These are phyloP conservation scores for Aspergillus sp. DNA, from an alignment of 2,329 filamentous ascomycete genomes.

Conservation along the genomic window DNA sequence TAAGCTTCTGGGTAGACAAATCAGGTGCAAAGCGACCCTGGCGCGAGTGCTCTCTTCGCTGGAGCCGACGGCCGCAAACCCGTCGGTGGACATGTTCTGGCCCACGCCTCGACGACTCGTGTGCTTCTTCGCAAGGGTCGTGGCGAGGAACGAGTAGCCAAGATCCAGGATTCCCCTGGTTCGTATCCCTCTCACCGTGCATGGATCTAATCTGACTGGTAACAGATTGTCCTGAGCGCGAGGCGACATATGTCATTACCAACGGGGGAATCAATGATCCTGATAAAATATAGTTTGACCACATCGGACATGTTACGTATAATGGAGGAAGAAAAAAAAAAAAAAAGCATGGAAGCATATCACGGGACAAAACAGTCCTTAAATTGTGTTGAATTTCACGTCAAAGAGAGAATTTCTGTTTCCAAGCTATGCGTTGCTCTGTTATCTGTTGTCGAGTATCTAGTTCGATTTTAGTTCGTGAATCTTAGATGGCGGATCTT, in stretches of 20 bases:
- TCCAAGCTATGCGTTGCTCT: background rate
- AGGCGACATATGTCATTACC: conserved; percentile 70
- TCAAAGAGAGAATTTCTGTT: background rate
- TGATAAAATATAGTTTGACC: conserved; percentile 54
- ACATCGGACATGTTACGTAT: background rate
- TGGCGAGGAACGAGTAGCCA: conserved; percentile 68
- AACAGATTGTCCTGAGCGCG: conserved; percentile 65
- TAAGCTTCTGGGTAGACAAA: conserved; percentile 53
- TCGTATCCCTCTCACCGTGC: conserved; percentile 12
- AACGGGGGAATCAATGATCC: conserved; percentile 68
- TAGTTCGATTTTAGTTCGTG: background rate
- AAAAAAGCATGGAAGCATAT: too few species aligned
- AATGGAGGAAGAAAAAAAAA: too few species aligned
- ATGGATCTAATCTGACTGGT: conserved; percentile 7
- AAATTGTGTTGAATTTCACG: too few species aligned
- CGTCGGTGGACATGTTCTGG: conserved; percentile 66
- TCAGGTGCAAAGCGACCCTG: conserved; percentile 70
- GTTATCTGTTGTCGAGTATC: background rate
- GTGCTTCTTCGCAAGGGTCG: conserved; percentile 67
- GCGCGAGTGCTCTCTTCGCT: conserved; percentile 66
- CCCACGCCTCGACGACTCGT: conserved; percentile 67
- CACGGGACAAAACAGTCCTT: too few species aligned
- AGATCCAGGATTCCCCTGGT: conserved; percentile 68
- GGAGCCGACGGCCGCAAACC: conserved; percentile 68
- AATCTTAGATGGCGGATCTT: background rate